A percentile compares a stretch with the other conserved stretches of the same genome.
phyloP scores from a whole-genome alignment of 306 rosid genomes.

The Cicer chorassanicum region DNA sequence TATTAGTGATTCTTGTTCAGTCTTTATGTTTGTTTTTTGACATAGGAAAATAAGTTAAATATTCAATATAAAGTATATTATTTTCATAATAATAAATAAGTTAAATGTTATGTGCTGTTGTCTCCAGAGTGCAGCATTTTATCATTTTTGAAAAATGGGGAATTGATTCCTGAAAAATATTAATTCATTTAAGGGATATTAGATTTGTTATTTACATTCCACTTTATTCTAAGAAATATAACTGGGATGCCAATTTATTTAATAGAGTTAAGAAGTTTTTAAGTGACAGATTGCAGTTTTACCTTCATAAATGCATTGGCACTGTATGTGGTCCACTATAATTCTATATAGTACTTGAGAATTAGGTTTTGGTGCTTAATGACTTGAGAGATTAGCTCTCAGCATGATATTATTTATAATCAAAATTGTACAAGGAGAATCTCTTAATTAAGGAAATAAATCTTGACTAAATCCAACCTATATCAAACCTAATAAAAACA shows the following conservation, averaged over 20 bases:
- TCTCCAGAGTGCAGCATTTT: constrained; percentile 27
- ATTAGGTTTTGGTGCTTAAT: no score
- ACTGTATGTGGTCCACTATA: constrained; percentile 15
- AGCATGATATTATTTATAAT: no score
- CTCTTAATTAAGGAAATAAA: no score
- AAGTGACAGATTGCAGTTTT: constrained; percentile 2
- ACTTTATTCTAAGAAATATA: not conserved
- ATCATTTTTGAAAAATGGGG: constrained; percentile 9
- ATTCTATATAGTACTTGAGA: no score
- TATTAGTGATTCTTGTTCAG: constrained; percentile 7
- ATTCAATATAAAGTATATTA: not conserved
- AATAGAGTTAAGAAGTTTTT: not conserved
- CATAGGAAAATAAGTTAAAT: not conserved
- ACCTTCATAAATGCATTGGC: constrained; percentile 1
- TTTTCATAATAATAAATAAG: not conserved
- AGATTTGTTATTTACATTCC: constrained; percentile 20
- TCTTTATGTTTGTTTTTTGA: not conserved
- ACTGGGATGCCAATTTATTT: not conserved
- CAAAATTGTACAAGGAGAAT: no score
- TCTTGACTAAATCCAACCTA: no score
- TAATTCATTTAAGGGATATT: not conserved
- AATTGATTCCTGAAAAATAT: not conserved
- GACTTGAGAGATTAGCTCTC: no score
- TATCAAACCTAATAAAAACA: no score
- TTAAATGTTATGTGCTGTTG: constrained; percentile 1